Percentiles rank a stretch among this genome's conserved stretches.
Conservation (phyloP, 2,329 filamentous ascomycete genomes). For the Bipolaris sorokiniana region DNA sequence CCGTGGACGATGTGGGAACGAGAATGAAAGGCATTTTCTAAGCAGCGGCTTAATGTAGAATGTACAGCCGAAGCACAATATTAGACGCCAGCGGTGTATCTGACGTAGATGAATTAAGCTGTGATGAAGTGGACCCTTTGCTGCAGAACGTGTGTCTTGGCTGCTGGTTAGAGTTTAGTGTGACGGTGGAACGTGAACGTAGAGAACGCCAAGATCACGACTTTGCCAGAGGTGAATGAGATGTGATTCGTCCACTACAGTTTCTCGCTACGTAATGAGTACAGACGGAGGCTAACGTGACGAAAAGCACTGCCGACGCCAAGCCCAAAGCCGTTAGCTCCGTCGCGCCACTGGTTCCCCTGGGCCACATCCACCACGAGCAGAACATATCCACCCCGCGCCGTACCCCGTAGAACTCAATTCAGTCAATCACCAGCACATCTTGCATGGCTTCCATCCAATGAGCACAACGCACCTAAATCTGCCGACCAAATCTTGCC, state of each 20-base stretch:
- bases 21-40: conserved; percentile 20
- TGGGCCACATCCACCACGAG: conserved; percentile 20
- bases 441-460: conserved; percentile 41
- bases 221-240: conserved; percentile 10
- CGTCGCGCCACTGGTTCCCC: conserved; percentile 8
- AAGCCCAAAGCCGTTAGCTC: conserved; percentile 21
- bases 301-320: conserved; percentile 18
- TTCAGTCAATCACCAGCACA: conserved; percentile 34
- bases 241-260: conserved; percentile 18
- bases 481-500: conserved; percentile 56
- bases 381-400: conserved; percentile 16
- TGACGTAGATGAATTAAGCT: conserved; percentile 27
- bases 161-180: conserved; percentile 24
- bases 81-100: conserved; percentile 17
- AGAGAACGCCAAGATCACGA: no score
- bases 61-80: background rate
- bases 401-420: conserved; percentile 14
- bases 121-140: conserved; percentile 21
- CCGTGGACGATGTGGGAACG: conserved; percentile 13
- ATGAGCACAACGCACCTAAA: conserved; percentile 40
- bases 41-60: conserved; percentile 23
- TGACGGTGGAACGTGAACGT: no score
- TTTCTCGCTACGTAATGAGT: conserved; percentile 22
- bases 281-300: conserved; percentile 7
- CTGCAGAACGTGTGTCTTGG: conserved; percentile 36